Conservation (phyloP, 176 grass and related monocot species). For the Musa schizocarpa region DNA sequence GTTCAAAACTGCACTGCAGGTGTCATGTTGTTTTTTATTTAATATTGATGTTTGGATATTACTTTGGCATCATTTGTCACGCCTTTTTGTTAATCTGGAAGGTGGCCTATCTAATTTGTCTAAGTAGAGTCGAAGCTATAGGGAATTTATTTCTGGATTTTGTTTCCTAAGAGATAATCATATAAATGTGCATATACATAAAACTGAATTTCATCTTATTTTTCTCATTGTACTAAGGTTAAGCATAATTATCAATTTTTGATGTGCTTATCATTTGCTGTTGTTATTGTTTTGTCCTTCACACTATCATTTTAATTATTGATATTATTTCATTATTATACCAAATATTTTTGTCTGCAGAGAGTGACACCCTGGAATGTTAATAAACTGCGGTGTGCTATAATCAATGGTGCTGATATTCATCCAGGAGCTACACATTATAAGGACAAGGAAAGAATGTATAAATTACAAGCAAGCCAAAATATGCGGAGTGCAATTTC, state of each 20-base stretch:
- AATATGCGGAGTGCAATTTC: constrained; percentile 31
- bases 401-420: constrained; percentile 69
- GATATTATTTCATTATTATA: neutral
- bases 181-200: too few relatives aligned
- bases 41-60: neutral
- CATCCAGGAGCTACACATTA: constrained; percentile 83
- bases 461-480: constrained; percentile 40
- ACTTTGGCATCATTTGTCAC: neutral
- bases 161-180: too few relatives aligned
- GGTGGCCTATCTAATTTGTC: neutral
- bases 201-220: too few relatives aligned
- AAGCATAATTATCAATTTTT: neutral
- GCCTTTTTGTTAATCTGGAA: neutral
- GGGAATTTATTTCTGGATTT: too few relatives aligned
- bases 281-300: constrained; percentile 6
- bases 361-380: constrained; percentile 81
- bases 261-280: neutral
- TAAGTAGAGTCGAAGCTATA: too few relatives aligned
- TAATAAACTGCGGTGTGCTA: constrained; percentile 50
- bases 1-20: too few relatives aligned
- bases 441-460: constrained; percentile 46
- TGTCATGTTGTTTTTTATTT: neutral
- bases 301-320: constrained; percentile 8
- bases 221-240: too few relatives aligned
- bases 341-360: constrained; percentile 29